Evolutionary conservation across 176 grass and related monocot species (phyloP).

Genomic region (Rhynchospora pubera): DNA sequence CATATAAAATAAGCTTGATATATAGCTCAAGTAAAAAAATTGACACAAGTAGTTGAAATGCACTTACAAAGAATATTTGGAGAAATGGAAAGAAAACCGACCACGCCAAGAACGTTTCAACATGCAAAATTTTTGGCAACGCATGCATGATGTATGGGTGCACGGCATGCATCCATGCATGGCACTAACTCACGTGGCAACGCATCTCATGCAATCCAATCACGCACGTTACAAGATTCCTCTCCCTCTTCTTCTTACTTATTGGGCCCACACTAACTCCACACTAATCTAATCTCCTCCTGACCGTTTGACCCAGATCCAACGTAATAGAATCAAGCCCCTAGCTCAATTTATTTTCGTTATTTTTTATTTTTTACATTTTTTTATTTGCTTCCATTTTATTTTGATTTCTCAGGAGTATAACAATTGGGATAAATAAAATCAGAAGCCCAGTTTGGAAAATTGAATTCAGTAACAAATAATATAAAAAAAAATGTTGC

Average conservation of each 20-base stretch:
- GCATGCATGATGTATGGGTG: not conserved
- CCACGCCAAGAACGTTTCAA: conserved; percentile 12
- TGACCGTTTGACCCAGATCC: not conserved
- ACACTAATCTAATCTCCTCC: not conserved
- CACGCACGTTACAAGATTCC: conserved; percentile 16
- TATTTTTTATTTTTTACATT: not conserved
- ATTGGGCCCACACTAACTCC: conserved; percentile 3
- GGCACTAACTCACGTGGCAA: not conserved
- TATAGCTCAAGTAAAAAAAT: not conserved
- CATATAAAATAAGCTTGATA: not conserved
- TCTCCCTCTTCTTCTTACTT: not conserved
- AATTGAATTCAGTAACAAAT: no score
- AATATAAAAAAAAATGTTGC: not conserved
- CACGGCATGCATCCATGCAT: not conserved
- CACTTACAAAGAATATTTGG: not conserved
- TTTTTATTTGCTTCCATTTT: not conserved
- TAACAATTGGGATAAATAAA: not conserved
- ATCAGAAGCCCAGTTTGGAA: not conserved
- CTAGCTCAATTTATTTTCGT: not conserved
- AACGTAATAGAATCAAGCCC: not conserved
- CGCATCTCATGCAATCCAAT: not conserved
- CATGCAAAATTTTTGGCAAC: not conserved
- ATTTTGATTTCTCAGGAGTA: not conserved
- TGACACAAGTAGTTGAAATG: not conserved
- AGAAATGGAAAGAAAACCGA: not conserved